Conservation (phyloP, 1,284 basidiomycete species). For the Phenoliferia sp. region DNA sequence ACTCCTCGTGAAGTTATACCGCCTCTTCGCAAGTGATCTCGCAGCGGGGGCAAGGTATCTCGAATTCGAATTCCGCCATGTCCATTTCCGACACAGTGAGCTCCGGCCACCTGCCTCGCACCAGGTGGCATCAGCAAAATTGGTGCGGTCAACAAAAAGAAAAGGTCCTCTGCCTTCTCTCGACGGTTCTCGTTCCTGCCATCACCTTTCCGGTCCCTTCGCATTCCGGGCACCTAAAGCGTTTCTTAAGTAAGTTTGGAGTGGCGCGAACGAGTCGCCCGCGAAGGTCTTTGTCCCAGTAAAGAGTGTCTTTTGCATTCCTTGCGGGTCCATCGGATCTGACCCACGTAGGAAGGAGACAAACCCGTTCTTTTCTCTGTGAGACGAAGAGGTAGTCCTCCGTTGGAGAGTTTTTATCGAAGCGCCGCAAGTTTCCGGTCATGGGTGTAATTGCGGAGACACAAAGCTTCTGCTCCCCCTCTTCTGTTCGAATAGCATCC, state of each 20-base stretch:
- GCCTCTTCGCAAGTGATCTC: neutral
- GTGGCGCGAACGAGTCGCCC: neutral
- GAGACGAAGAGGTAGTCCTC: neutral
- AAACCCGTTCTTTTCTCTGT: neutral
- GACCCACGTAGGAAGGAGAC: too few species aligned
- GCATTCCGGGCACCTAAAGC: neutral
- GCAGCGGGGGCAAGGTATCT: neutral
- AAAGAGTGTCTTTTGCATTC: neutral
- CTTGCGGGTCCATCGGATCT: neutral
- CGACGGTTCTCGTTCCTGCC: neutral
- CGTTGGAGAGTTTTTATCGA: neutral
- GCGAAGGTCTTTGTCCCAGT: neutral
- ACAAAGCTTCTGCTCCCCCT: neutral
- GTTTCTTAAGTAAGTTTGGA: neutral
- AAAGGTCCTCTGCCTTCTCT: neutral
- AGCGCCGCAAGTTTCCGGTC: neutral
- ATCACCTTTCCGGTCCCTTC: neutral
- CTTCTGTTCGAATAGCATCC: neutral
- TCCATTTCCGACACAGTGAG: too few species aligned
- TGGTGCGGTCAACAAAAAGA: neutral
- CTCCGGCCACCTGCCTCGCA: neutral
- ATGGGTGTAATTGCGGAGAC: neutral
- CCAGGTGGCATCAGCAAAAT: neutral
- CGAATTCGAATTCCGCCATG: neutral
- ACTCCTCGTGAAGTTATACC: neutral